phyloP scores from a whole-genome alignment of 2,329 filamentous ascomycete genomes.

The Paramyrothecium sp. region DNA sequence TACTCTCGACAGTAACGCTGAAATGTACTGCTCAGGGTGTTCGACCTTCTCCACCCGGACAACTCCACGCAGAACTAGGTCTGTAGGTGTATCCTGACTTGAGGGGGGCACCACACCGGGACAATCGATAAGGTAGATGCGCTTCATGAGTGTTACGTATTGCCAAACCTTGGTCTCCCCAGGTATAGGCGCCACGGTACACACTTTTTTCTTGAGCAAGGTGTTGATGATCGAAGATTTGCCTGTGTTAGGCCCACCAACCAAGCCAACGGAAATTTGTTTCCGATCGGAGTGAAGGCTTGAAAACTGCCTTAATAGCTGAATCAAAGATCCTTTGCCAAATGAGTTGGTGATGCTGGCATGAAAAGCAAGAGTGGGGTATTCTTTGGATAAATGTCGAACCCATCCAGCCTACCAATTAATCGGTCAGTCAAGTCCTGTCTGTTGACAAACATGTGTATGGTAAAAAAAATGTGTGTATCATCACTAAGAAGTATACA shows the following conservation, averaged over 20 bases:
- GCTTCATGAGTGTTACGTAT: conserved; percentile 92
- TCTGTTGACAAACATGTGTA: not conserved
- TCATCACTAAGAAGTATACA: conserved; percentile 98
- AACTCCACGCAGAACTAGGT: conserved; percentile 86
- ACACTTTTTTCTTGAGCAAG: conserved; percentile 88
- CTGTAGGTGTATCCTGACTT: conserved; percentile 76
- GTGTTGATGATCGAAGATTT: conserved; percentile 99
- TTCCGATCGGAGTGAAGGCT: conserved; percentile 86
- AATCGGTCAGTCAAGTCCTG: conserved; percentile 17
- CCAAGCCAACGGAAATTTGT: conserved; percentile 89
- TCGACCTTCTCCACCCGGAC: conserved; percentile 95
- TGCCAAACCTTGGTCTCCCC: conserved; percentile 99
- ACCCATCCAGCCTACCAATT: conserved; percentile 82
- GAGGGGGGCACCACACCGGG: conserved; percentile 94
- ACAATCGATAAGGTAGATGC: conserved; percentile 89
- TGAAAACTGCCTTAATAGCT: conserved; percentile 89
- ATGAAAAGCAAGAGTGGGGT: conserved; percentile 92
- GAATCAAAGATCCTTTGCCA: conserved; percentile 91
- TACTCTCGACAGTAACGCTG: conserved; percentile 74
- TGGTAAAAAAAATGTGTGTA: conserved; percentile 62
- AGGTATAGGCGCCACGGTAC: conserved; percentile 89
- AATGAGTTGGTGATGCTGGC: conserved; percentile 95
- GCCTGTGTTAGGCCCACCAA: conserved; percentile 79
- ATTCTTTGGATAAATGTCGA: conserved; percentile 80
- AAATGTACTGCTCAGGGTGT: conserved; percentile 93